A percentile compares a stretch with the other conserved stretches of the same genome.
Conservation (phyloP, 176 grass and related monocot genomes). For the Oryza glaberrima region DNA sequence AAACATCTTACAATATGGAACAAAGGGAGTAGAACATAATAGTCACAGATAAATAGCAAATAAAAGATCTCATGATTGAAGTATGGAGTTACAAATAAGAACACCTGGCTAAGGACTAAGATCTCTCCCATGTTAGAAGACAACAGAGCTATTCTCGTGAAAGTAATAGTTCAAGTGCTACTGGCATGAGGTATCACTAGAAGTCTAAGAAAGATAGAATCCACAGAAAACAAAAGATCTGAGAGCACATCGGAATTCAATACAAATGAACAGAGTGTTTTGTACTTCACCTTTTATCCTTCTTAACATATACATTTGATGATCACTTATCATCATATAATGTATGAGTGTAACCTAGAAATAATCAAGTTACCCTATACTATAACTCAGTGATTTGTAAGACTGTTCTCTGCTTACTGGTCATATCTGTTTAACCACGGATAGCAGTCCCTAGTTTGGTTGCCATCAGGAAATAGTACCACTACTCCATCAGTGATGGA, state of each 20-base stretch:
- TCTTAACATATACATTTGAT: conserved; percentile 20
- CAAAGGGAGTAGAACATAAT: background rate
- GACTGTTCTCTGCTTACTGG: background rate
- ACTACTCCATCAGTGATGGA: background rate
- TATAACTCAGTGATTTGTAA: background rate
- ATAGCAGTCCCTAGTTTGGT: background rate
- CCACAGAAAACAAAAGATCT: background rate
- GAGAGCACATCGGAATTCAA: conserved; percentile 1
- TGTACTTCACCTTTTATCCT: background rate
- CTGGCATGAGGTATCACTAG: background rate
- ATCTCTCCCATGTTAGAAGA: background rate
- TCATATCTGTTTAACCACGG: background rate
- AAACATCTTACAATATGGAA: too few relatives aligned
- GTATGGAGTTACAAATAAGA: background rate
- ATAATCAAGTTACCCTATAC: background rate
- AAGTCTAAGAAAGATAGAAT: background rate
- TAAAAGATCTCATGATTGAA: background rate
- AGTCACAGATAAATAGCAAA: background rate
- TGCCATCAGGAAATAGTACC: conserved; percentile 9
- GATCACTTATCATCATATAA: background rate
- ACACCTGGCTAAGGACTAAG: background rate
- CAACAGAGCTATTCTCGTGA: background rate
- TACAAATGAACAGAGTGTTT: background rate
- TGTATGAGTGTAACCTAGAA: background rate
- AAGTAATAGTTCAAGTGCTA: background rate